Percentiles rank a stretch among this genome's conserved stretches.
Conservation (phyloP, 2,329 filamentous ascomycete species). For the Basipetospora chlamydospora region DNA sequence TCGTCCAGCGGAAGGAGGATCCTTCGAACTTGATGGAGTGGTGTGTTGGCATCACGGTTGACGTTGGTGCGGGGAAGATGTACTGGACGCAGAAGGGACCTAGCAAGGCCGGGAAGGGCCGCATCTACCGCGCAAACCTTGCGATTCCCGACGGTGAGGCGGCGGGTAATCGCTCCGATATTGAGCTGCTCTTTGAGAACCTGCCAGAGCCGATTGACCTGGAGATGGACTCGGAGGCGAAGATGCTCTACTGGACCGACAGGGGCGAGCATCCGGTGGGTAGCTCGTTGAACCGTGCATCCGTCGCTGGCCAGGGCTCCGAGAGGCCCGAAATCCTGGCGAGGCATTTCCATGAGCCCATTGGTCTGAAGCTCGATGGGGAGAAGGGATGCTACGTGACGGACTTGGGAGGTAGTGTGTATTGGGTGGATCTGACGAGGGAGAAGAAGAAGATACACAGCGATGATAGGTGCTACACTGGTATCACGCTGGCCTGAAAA, state of each 20-base stretch:
- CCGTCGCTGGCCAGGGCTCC: conserved; percentile 3
- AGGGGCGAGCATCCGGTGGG: conserved; percentile 41
- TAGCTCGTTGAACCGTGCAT: conserved; percentile 32
- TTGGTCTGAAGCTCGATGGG: conserved; percentile 26
- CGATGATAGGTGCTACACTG: conserved; percentile 12
- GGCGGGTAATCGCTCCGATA: conserved; percentile 22
- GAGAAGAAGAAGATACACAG: conserved; percentile 14
- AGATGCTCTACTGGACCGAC: conserved; percentile 45
- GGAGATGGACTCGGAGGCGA: conserved; percentile 30
- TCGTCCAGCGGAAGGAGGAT: conserved; percentile 18
- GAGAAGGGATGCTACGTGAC: conserved; percentile 21
- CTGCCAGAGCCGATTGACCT: conserved; percentile 45
- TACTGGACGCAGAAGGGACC: conserved; percentile 49
- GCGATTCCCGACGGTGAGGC: conserved; percentile 19
- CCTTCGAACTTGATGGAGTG: conserved; percentile 23
- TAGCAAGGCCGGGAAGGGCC: conserved; percentile 32
- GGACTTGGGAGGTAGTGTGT: conserved; percentile 24
- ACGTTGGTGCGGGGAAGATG: conserved; percentile 24
- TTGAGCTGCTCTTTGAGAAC: conserved; percentile 24
- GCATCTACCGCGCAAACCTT: conserved; percentile 35
- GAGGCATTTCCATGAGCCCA: conserved; percentile 28
- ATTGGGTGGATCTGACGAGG: conserved; percentile 19
- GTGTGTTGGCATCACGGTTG: conserved; percentile 42
- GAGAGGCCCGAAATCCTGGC: conserved; percentile 12
- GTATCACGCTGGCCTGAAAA: conserved; percentile 11